phyloP scores from a whole-genome alignment of 1,284 basidiomycete species.

The Hymenochaete sp. region DNA sequence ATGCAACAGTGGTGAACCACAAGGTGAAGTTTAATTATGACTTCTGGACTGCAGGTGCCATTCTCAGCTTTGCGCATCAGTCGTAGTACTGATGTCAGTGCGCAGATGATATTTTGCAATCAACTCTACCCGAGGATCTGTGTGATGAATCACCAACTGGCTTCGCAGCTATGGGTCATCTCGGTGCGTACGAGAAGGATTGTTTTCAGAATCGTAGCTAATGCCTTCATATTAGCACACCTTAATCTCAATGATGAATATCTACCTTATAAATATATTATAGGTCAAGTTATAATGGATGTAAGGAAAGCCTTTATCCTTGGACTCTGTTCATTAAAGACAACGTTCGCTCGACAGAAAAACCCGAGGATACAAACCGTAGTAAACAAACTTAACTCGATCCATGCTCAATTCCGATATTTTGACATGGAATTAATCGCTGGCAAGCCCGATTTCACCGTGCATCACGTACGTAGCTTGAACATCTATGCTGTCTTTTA shows the following conservation, averaged over 20 bases:
- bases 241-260: constrained; percentile 89
- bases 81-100: neutral
- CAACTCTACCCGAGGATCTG: constrained; percentile 70
- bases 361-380: constrained; percentile 76
- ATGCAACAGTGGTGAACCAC: constrained; percentile 49
- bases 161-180: constrained; percentile 86
- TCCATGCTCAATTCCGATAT: constrained; percentile 83
- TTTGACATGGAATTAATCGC: constrained; percentile 98
- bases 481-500: constrained; percentile 4
- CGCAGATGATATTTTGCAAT: constrained; percentile 68
- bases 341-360: constrained; percentile 51
- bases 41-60: constrained; percentile 75
- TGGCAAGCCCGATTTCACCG: constrained; percentile 78
- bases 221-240: constrained; percentile 47
- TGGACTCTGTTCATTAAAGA: neutral
- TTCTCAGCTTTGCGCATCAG: neutral
- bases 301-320: constrained; percentile 43
- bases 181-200: constrained; percentile 45
- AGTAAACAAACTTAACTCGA: constrained; percentile 90
- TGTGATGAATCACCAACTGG: constrained; percentile 76
- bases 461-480: constrained; percentile 60
- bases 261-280: constrained; percentile 83
- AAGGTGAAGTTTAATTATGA: constrained; percentile 66
- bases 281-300: constrained; percentile 88
- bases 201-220: constrained; percentile 4